Percentiles rank a stretch among this genome's conserved stretches.
Evolutionary conservation across 805 yeast genomes (phyloP).

Genomic region (Yarrowia sp.): DNA sequence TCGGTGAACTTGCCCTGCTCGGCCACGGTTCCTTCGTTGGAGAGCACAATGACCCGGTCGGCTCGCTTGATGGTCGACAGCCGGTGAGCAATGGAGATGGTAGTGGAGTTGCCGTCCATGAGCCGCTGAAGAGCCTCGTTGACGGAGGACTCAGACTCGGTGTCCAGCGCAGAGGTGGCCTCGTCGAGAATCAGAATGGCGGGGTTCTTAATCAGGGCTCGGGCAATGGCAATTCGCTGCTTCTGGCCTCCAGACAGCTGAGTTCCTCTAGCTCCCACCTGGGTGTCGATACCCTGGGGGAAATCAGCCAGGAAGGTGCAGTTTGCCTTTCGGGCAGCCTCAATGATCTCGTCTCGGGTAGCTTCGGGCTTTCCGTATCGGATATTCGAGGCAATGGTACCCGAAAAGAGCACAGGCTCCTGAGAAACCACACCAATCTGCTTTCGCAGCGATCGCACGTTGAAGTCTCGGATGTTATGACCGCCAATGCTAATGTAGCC

Average conservation of each 20-base stretch:
- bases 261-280: slow-evolving; percentile 85
- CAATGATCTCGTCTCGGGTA: slow-evolving; percentile 65
- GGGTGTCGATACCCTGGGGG: slow-evolving; percentile 82
- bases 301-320: slow-evolving; percentile 75
- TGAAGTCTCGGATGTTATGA: slow-evolving; percentile 65
- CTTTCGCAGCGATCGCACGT: slow-evolving; percentile 73
- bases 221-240: slow-evolving; percentile 89
- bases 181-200: slow-evolving; percentile 86
- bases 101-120: slow-evolving; percentile 64
- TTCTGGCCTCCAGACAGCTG: slow-evolving; percentile 95
- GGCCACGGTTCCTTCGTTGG: slow-evolving; percentile 72
- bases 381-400: slow-evolving; percentile 82
- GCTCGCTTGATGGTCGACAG: slow-evolving; percentile 85
- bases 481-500: slow-evolving; percentile 75
- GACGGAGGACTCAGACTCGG: slow-evolving; percentile 85
- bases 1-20: slow-evolving; percentile 70
- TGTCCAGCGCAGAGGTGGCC: slow-evolving; percentile 92
- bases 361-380: slow-evolving; percentile 71
- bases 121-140: slow-evolving; percentile 71
- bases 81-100: slow-evolving; percentile 89
- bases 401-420: slow-evolving; percentile 88
- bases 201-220: slow-evolving; percentile 82
- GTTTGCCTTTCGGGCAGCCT: slow-evolving; percentile 74
- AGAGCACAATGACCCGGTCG: slow-evolving; percentile 79
- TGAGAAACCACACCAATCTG: slow-evolving; percentile 91